These are phyloP conservation scores for Rhodotorula mucilaginosa DNA, from an alignment of 1,284 basidiomycete species.

Conservation along the genomic window DNA sequence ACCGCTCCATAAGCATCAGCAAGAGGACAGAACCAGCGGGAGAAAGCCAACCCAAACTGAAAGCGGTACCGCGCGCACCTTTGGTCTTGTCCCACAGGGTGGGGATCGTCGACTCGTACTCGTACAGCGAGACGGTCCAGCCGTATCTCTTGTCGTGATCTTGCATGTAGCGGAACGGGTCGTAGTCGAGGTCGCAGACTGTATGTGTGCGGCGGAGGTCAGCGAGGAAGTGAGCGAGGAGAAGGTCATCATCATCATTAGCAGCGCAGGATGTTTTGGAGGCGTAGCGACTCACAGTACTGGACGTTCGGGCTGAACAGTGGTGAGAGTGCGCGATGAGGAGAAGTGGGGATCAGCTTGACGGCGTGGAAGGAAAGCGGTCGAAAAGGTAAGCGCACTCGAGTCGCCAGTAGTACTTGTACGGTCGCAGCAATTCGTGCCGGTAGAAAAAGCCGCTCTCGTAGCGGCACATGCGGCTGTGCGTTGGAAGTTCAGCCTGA, in stretches of 20 bases:
- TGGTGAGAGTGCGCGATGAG: no score
- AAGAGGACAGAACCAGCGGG: not conserved
- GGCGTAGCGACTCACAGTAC: not conserved
- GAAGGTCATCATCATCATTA: not conserved
- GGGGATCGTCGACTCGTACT: slow-evolving; percentile 73
- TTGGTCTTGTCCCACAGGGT: slow-evolving; percentile 62
- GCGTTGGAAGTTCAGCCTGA: not conserved
- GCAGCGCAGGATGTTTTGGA: not conserved
- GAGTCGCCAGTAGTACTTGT: slow-evolving; percentile 89
- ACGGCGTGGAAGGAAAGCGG: not conserved
- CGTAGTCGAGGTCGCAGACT: slow-evolving; percentile 44
- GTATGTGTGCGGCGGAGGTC: slow-evolving; percentile 17
- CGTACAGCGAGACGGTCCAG: slow-evolving; percentile 68
- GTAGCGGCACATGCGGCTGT: slow-evolving; percentile 70
- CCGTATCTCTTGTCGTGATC: slow-evolving; percentile 52
- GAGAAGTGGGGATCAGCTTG: not conserved
- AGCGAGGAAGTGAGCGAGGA: not conserved
- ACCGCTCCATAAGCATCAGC: no score
- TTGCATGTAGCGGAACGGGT: slow-evolving; percentile 42
- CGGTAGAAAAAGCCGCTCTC: slow-evolving; percentile 30
- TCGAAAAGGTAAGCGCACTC: slow-evolving; percentile 47
- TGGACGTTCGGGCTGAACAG: not conserved
- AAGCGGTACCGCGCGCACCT: slow-evolving; percentile 7
- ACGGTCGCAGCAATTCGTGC: slow-evolving; percentile 30
- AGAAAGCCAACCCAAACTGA: not conserved